Conservation (phyloP, 257 asterid species). For the Solanum paucissectum region DNA sequence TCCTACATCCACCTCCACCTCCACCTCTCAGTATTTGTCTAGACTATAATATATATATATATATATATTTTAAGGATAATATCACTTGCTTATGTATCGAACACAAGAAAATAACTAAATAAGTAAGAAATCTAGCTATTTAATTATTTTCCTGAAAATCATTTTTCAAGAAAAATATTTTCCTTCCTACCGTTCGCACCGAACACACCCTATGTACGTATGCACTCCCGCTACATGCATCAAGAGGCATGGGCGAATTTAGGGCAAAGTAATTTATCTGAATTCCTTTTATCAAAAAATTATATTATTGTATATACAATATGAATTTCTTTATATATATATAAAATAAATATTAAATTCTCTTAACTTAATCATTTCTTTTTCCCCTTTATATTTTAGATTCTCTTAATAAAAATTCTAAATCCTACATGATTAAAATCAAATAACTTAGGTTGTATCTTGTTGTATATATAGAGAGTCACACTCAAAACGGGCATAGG, state of each 20-base stretch:
- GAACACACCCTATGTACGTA: not conserved
- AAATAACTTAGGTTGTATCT: not conserved
- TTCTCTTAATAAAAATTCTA: not conserved
- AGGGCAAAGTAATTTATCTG: not conserved
- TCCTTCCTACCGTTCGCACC: not conserved
- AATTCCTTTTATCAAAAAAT: not conserved
- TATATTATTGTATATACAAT: not conserved
- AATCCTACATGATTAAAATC: not conserved
- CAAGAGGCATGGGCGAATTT: not conserved
- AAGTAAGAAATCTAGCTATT: not conserved
- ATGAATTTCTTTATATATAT: not conserved
- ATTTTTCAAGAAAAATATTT: not conserved
- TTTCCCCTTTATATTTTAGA: not conserved
- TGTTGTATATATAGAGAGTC: not conserved
- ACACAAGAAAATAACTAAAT: not conserved
- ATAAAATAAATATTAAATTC: not conserved
- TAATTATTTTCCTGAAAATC: not conserved
- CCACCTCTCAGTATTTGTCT: not conserved
- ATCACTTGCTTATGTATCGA: not conserved
- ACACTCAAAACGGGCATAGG: constrained; percentile 23
- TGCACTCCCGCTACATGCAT: not conserved
- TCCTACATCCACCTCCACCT: not conserved
- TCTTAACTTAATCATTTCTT: not conserved
- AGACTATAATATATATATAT: not conserved
- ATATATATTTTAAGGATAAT: no score